A percentile compares a stretch with the other conserved stretches of the same genome.
phyloP scores from a whole-genome alignment of 179 eudicot species.

The Sideroxylon spinosum region DNA sequence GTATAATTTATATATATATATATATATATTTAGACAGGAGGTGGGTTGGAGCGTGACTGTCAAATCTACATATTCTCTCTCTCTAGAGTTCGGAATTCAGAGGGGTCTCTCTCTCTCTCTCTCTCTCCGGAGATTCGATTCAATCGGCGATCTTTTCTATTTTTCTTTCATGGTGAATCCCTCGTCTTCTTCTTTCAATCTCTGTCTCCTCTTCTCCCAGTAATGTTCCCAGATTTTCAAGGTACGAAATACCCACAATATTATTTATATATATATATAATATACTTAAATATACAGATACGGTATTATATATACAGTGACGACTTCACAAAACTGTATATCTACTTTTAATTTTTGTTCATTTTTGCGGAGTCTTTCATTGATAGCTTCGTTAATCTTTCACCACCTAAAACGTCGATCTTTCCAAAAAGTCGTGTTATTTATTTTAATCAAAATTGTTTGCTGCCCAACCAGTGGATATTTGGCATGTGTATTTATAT shows the following conservation, averaged over 20 bases:
- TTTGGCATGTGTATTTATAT: not conserved
- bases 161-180: constrained; percentile 15
- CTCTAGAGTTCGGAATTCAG: constrained; percentile 20
- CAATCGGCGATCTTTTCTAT: constrained; percentile 30
- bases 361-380: not conserved
- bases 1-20: not conserved
- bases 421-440: not conserved
- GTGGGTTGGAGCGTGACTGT: constrained; percentile 39
- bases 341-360: not conserved
- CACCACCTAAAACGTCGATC: not conserved
- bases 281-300: too few relatives aligned
- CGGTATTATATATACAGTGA: not conserved
- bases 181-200: constrained; percentile 20
- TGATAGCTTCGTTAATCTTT: not conserved
- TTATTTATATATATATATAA: not conserved
- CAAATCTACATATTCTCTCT: constrained; percentile 42
- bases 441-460: not conserved
- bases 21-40: constrained; percentile 11
- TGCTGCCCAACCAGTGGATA: not conserved
- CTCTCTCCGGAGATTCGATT: constrained; percentile 34
- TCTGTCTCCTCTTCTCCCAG: constrained; percentile 14
- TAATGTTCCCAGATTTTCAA: constrained; percentile 41
- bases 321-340: not conserved
- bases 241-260: constrained; percentile 22
- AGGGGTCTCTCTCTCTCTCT: not conserved